Percentiles rank a stretch among this genome's conserved stretches.
phyloP scores from a whole-genome alignment of 2,329 filamentous ascomycete species.

The Phialophora chinensis region DNA sequence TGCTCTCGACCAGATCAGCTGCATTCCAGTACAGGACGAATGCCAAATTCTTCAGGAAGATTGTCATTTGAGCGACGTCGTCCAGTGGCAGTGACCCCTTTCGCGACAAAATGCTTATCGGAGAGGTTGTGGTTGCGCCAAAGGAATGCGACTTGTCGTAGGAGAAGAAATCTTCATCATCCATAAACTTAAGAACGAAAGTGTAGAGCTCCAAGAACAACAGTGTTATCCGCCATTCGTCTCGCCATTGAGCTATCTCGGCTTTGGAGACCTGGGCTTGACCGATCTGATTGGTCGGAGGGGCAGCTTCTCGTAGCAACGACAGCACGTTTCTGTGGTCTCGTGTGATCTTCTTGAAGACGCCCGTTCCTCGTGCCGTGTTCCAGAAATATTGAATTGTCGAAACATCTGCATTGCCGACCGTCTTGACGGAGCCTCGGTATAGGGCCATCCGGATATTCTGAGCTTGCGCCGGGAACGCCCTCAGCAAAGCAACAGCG shows the following conservation, averaged over 20 bases:
- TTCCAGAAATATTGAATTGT: slow-evolving; percentile 87
- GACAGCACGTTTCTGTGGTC: slow-evolving; percentile 65
- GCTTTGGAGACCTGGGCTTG: slow-evolving; percentile 36
- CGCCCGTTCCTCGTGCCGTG: slow-evolving; percentile 61
- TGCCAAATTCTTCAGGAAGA: slow-evolving; percentile 87
- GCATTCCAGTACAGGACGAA: slow-evolving; percentile 89
- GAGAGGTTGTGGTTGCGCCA: slow-evolving; percentile 50
- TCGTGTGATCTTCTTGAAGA: slow-evolving; percentile 63
- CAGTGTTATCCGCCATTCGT: slow-evolving; percentile 87
- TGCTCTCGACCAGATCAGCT: slow-evolving; percentile 63
- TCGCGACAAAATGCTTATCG: slow-evolving; percentile 60
- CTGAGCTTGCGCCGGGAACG: slow-evolving; percentile 80
- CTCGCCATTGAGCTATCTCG: slow-evolving; percentile 53
- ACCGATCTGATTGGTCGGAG: slow-evolving; percentile 49
- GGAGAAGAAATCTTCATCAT: slow-evolving; percentile 92
- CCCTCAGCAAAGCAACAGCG: slow-evolving; percentile 80
- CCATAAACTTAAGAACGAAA: slow-evolving; percentile 88
- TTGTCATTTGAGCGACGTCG: slow-evolving; percentile 75
- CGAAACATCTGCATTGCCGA: slow-evolving; percentile 55
- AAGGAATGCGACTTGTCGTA: slow-evolving; percentile 29
- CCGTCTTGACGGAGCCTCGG: slow-evolving; percentile 63
- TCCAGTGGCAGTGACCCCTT: slow-evolving; percentile 71
- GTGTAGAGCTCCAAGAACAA: slow-evolving; percentile 94
- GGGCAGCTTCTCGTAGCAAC: slow-evolving; percentile 55
- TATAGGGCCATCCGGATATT: slow-evolving; percentile 96